Percentiles rank a stretch among this genome's conserved stretches.
These are phyloP conservation scores for Aspergillus persii DNA, from an alignment of 2,329 filamentous ascomycete species.

Conservation along the genomic window DNA sequence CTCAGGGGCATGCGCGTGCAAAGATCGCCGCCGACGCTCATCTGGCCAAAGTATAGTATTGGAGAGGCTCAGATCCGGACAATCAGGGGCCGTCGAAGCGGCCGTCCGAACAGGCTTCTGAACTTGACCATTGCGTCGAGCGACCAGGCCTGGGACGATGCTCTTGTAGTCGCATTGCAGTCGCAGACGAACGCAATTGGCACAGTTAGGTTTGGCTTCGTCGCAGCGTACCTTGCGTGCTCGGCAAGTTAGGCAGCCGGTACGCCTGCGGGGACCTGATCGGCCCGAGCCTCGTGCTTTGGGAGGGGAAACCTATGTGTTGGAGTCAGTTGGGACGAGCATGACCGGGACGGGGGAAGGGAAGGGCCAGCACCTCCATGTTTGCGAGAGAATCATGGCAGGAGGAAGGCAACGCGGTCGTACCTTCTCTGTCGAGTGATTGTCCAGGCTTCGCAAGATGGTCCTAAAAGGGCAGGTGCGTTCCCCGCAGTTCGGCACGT, in stretches of 20 bases:
- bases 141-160: constrained; percentile 15
- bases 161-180: constrained; percentile 31
- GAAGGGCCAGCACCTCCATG: constrained; percentile 35
- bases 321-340: background rate
- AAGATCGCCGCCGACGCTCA: constrained; percentile 11
- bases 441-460: no score
- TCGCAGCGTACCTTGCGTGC: constrained; percentile 38
- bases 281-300: constrained; percentile 33
- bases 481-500: background rate
- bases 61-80: constrained; percentile 28
- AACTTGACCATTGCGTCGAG: constrained; percentile 1
- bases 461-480: background rate
- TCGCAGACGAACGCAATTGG: constrained; percentile 34
- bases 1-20: background rate
- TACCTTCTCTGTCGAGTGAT: background rate
- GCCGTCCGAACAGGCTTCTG: background rate
- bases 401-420: background rate
- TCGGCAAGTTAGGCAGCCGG: constrained; percentile 36
- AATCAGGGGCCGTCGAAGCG: constrained; percentile 8
- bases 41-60: constrained; percentile 28
- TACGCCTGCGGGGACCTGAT: constrained; percentile 35
- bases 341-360: background rate
- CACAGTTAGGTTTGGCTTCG: constrained; percentile 33
- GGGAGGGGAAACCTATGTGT: constrained; percentile 16
- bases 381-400: background rate